Evolutionary conservation across 179 eudicot species (phyloP), one percentile per base, ranked within the genome.

Genomic region (Silene noctiflora): DNA sequence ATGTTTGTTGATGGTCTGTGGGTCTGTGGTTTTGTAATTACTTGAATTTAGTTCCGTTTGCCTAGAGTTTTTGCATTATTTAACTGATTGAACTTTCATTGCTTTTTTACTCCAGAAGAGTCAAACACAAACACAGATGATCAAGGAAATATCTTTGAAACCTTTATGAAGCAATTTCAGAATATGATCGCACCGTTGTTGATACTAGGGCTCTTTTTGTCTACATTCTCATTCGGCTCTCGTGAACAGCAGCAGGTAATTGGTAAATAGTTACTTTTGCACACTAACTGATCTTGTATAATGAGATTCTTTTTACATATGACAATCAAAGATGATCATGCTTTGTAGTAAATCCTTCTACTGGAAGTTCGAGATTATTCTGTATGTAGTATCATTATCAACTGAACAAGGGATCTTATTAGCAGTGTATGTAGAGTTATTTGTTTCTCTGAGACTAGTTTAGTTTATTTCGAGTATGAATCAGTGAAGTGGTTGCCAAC

Each of bases 201-300:
- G 74, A 81, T 84, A 61, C 42, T 91, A 66, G 96, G 91, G 22
- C 72, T 91, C 77, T 66, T 92, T 60, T 78, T 91, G 69, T 91
- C 89, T 31, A 79, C 91, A 35, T 75, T 90, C 55, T 70, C 88
- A 65, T 72, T 88, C 73, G 87, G 85, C 56, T 64, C 89, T 31
- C 77, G 81, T 72, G 96, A 91, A 46, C 86, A 91, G 78, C 81
- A 91, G 73, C 93, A 92, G 93, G 97, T 92, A 2, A 27, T 27
- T 27, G 29, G 29, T 27, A 66, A 66, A 55, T n/a, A 14, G 21
- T 25, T 10, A 42, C 48, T 48, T 25, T 51, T 22, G n/a, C 19
- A 0, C 65, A 7, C 14, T 53, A 8, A 44, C 11, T 67, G 25
- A 73, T 62, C 29, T 12, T 69, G 17, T 76, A 3, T 2, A 25